Evolutionary conservation across 352 stramenopile species (phyloP), one percentile per base, ranked within the genome.

Genomic region (Lagenidium giganteum): DNA sequence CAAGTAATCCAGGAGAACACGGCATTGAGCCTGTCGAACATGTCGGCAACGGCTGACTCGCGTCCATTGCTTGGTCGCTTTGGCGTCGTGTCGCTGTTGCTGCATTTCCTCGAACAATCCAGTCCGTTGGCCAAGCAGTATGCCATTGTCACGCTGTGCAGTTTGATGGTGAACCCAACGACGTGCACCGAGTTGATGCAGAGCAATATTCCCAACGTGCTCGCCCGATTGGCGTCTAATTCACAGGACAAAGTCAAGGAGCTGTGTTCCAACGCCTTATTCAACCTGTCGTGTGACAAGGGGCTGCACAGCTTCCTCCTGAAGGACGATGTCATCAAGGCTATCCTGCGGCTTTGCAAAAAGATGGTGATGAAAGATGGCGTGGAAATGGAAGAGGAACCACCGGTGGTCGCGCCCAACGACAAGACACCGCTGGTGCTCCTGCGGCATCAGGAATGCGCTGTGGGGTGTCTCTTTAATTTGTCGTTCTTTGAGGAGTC

Each of bases 271-370:
- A 83, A 79, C n/a, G 73, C 73, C 16, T 57, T 91, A 1, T 87
- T 87, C 47, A 93, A 91, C 25, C 49, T 90, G n/a, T 91, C 78
- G 7, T 86, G 76, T 29, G 73, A 87, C 23, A 77, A 74, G 50
- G 70, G 57, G n/a, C 51, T 87, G 7, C 70, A 86, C 32, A 61
- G 37, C 3, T 83, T 80, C 33, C 26, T 90, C 26, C 48, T 93
- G 26, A 79, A 86, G 23, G 75, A 88, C 42, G 69, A 84, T 7
- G 76, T 84, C 12, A 82, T 90, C 35, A 68, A 72, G 16, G 58
- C 74, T 0, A 81, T 91, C n/a, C 61, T 84, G 26, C 56, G 67
- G 5, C 65, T 91, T 0, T 87, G 75, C 36, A 83, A 69, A 39
- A 61, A 58, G 20, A 70, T 84, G 29, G 54, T 74, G 14, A 67